phyloP scores from a whole-genome alignment of 441 rosid genomes.

The Kokia cookei region DNA sequence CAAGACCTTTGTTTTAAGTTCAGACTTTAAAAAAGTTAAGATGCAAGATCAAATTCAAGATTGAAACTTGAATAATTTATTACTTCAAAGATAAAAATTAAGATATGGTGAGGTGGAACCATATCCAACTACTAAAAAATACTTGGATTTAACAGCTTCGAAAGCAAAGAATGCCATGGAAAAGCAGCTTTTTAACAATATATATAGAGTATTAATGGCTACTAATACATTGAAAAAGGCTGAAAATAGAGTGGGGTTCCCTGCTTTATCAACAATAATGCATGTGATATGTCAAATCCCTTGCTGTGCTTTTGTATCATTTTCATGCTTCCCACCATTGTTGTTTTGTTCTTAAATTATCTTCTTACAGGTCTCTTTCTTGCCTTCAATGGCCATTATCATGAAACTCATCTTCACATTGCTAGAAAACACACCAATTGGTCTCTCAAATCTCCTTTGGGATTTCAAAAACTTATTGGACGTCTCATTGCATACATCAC shows the following conservation, averaged over 20 bases:
- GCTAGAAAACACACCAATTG: conserved; percentile 5
- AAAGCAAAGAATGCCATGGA: conserved; percentile 36
- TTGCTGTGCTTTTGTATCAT: conserved; percentile 5
- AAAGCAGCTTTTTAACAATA: conserved; percentile 26
- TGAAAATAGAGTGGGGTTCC: conserved; percentile 12
- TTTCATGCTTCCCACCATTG: conserved; percentile 10
- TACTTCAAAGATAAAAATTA: neutral
- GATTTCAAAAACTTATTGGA: no score
- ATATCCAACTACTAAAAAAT: conserved; percentile 1
- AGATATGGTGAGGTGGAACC: conserved; percentile 14
- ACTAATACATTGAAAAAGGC: conserved; percentile 17
- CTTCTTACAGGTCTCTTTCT: conserved; percentile 19
- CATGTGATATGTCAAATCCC: conserved; percentile 21
- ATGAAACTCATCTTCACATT: conserved; percentile 16
- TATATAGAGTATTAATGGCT: conserved; percentile 7
- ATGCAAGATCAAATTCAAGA: neutral
- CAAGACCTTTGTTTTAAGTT: neutral
- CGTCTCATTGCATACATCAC: neutral
- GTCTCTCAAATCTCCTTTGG: neutral
- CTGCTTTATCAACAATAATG: conserved; percentile 27
- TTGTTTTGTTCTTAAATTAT: conserved; percentile 6
- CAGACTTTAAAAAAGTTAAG: neutral
- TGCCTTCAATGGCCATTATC: conserved; percentile 7
- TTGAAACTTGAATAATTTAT: neutral
- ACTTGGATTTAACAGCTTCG: conserved; percentile 6